These are phyloP conservation scores for Gloeopeniophorella convolvens DNA, from an alignment of 768 basidiomycete species.

Conservation along the genomic window DNA sequence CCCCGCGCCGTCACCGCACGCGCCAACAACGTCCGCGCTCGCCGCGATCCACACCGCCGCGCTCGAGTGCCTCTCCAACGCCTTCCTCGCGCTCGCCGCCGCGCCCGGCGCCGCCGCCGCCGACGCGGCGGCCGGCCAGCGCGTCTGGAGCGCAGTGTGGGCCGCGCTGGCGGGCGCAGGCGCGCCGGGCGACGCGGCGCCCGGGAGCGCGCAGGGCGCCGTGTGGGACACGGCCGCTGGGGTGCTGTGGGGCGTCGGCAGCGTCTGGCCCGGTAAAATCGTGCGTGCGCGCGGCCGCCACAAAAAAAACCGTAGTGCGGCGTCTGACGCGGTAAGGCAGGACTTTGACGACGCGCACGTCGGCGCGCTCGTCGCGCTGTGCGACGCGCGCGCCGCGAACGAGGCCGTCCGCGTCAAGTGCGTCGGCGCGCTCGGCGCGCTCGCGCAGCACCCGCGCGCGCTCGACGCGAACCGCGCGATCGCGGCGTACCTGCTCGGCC, in stretches of 20 bases:
- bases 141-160: constrained; percentile 67
- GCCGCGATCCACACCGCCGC: constrained; percentile 79
- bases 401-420: constrained; percentile 61
- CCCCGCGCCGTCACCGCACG: constrained; percentile 67
- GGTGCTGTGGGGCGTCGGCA: constrained; percentile 83
- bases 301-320: not conserved
- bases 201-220: constrained; percentile 56
- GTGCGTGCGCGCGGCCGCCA: constrained; percentile 31
- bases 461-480: constrained; percentile 67
- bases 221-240: constrained; percentile 79
- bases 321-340: constrained; percentile 28
- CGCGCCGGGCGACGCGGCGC: constrained; percentile 49
- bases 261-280: constrained; percentile 61
- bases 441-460: constrained; percentile 63
- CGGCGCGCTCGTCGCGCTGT: constrained; percentile 59
- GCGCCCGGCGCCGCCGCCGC: constrained; percentile 36
- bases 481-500: constrained; percentile 56
- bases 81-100: constrained; percentile 68
- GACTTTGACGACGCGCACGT: constrained; percentile 55
- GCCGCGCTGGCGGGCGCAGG: constrained; percentile 51
- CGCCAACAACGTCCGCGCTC: constrained; percentile 83
- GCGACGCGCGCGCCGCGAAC: constrained; percentile 48
- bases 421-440: constrained; percentile 78
- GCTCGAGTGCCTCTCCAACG: constrained; percentile 85
- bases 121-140: constrained; percentile 43